Evolutionary conservation across 192 early-diverging fungal genomes (phyloP).

Genomic region (Spizellomyces sp.): DNA sequence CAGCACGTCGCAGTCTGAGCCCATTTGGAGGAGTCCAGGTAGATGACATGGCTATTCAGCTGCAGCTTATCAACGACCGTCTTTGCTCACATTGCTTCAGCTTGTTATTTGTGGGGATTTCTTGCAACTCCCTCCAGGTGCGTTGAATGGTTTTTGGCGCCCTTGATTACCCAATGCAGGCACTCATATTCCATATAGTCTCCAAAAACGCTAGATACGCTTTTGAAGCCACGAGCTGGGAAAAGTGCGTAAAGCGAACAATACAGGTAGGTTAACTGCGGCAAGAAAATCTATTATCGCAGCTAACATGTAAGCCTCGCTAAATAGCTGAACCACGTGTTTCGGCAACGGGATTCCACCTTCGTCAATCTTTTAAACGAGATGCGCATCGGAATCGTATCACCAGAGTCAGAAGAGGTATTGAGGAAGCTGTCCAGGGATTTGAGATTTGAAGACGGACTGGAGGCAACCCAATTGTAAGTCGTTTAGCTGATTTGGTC

Average conservation of each 20-base stretch:
- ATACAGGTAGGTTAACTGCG: constrained; percentile 15
- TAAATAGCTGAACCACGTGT: constrained; percentile 71
- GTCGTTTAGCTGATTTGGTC: neutral
- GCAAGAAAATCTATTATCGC: constrained; percentile 12
- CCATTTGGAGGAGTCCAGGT: constrained; percentile 60
- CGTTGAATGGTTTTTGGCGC: neutral
- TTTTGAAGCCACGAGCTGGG: constrained; percentile 11
- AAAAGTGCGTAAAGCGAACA: neutral
- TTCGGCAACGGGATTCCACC: constrained; percentile 79
- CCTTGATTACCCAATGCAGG: neutral
- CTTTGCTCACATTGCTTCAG: constrained; percentile 18
- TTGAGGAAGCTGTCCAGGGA: constrained; percentile 54
- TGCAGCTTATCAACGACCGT: neutral
- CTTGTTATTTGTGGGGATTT: constrained; percentile 55
- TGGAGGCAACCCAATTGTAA: constrained; percentile 57
- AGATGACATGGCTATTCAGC: neutral
- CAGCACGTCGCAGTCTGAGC: constrained; percentile 9
- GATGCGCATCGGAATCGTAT: constrained; percentile 73
- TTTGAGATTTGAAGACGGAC: constrained; percentile 38
- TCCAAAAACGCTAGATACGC: constrained; percentile 30
- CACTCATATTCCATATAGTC: constrained; percentile 19
- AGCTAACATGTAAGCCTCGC: neutral
- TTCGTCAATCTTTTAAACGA: constrained; percentile 87
- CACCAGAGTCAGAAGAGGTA: constrained; percentile 49
- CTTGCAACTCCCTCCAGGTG: constrained; percentile 55